These are phyloP conservation scores for Pisolithus sp. DNA, from an alignment of 768 basidiomycete species.

Conservation along the genomic window DNA sequence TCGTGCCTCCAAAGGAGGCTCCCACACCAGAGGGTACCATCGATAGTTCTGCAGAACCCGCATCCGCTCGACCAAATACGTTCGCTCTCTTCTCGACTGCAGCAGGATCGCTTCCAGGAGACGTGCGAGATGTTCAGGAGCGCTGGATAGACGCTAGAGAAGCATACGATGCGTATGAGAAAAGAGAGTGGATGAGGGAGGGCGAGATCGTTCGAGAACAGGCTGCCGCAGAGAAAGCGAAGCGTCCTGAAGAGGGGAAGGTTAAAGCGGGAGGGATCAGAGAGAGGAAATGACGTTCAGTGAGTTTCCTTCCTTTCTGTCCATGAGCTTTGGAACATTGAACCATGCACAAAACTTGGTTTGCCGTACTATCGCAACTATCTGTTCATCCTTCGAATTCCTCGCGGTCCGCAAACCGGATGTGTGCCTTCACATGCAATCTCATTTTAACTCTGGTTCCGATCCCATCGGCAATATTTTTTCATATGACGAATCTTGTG, in stretches of 20 bases:
- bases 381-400: too few relatives aligned
- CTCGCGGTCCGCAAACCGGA: too few relatives aligned
- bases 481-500: too few relatives aligned
- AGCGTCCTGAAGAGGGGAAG: conserved; percentile 1
- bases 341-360: background rate
- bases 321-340: background rate
- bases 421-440: too few relatives aligned
- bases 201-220: conserved; percentile 40
- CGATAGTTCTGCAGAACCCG: conserved; percentile 24
- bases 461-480: too few relatives aligned
- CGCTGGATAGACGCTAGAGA: conserved; percentile 87
- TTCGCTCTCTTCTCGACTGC: conserved; percentile 65
- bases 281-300: conserved; percentile 22
- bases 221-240: conserved; percentile 11
- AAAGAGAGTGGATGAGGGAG: conserved; percentile 67
- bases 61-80: conserved; percentile 52
- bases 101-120: conserved; percentile 44
- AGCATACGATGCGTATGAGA: conserved; percentile 78
- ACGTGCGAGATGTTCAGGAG: conserved; percentile 80
- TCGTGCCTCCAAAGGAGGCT: conserved; percentile 50
- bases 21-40: conserved; percentile 28
- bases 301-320: background rate
- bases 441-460: too few relatives aligned
- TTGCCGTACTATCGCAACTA: too few relatives aligned
- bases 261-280: conserved; percentile 16